Percentiles rank a stretch among this genome's conserved stretches.
These are phyloP conservation scores for Ambrosia trifida DNA, from an alignment of 129 eudicot genomes.

Conservation along the genomic window DNA sequence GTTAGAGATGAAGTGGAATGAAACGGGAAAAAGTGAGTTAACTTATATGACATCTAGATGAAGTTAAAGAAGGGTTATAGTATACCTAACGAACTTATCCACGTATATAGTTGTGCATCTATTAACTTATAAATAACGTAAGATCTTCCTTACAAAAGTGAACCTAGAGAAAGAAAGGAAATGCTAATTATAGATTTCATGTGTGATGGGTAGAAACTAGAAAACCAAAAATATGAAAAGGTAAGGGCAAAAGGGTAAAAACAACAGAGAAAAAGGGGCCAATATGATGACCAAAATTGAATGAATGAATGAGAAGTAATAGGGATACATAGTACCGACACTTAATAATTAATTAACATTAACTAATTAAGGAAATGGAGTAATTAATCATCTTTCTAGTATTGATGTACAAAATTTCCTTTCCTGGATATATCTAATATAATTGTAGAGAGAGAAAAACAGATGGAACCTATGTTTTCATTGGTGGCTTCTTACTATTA, in stretches of 20 bases:
- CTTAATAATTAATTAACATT: conserved; percentile 30
- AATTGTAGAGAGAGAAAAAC: conserved; percentile 40
- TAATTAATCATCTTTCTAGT: conserved; percentile 55
- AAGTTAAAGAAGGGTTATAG: too few species aligned
- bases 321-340: conserved; percentile 33
- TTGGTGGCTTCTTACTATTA: conserved; percentile 31
- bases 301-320: conserved; percentile 29
- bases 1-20: too few species aligned
- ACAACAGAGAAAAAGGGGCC: background rate
- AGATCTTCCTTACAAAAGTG: background rate
- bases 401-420: conserved; percentile 75
- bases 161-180: background rate
- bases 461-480: conserved; percentile 31
- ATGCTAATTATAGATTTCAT: conserved; percentile 3
- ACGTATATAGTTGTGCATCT: background rate
- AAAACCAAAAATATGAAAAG: background rate
- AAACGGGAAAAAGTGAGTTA: too few species aligned
- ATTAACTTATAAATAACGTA: background rate
- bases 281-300: conserved; percentile 33
- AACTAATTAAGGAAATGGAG: conserved; percentile 72
- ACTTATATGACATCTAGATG: too few species aligned
- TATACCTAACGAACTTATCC: background rate
- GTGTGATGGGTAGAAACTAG: conserved; percentile 6
- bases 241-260: conserved; percentile 15
- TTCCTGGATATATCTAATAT: conserved; percentile 46